These are phyloP conservation scores for Leccinum subspadiceum DNA, from an alignment of 1,284 basidiomycete species.

Conservation along the genomic window DNA sequence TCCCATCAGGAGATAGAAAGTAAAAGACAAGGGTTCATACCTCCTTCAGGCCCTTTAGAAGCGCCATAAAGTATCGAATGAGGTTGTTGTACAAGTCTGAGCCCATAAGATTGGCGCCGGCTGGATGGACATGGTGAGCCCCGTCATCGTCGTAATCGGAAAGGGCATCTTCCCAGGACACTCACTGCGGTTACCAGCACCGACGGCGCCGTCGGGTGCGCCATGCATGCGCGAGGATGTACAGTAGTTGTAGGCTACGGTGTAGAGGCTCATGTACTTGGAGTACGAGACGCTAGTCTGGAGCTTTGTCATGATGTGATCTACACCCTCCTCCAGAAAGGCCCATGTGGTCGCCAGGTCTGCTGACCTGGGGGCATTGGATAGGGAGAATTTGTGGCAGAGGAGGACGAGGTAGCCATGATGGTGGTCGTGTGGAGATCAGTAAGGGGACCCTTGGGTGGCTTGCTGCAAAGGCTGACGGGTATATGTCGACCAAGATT, in stretches of 20 bases:
- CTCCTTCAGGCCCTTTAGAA: conserved; percentile 69
- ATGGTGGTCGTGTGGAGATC: conserved; percentile 31
- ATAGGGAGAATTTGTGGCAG: conserved; percentile 17
- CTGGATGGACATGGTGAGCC: conserved; percentile 37
- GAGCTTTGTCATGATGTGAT: conserved; percentile 90
- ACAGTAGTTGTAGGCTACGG: conserved; percentile 96
- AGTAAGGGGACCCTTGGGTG: neutral
- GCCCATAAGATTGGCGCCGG: conserved; percentile 93
- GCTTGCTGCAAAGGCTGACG: conserved; percentile 15
- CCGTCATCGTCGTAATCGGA: conserved; percentile 22
- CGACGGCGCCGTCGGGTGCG: conserved; percentile 44
- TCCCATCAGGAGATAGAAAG: conserved; percentile 9
- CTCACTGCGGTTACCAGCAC: conserved; percentile 60
- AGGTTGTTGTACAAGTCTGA: conserved; percentile 92
- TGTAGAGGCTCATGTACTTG: conserved; percentile 93
- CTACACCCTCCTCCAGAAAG: conserved; percentile 86
- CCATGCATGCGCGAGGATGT: conserved; percentile 86
- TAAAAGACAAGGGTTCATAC: conserved; percentile 40
- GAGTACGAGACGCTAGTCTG: conserved; percentile 88
- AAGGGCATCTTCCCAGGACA: conserved; percentile 25
- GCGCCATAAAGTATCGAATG: conserved; percentile 79
- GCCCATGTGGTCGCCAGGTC: conserved; percentile 86
- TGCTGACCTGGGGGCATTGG: conserved; percentile 61
- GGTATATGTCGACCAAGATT: too few relatives aligned
- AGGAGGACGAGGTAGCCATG: conserved; percentile 29